Conservation (phyloP, 1,284 basidiomycete genomes). For the Megacollybia platyphylla region DNA sequence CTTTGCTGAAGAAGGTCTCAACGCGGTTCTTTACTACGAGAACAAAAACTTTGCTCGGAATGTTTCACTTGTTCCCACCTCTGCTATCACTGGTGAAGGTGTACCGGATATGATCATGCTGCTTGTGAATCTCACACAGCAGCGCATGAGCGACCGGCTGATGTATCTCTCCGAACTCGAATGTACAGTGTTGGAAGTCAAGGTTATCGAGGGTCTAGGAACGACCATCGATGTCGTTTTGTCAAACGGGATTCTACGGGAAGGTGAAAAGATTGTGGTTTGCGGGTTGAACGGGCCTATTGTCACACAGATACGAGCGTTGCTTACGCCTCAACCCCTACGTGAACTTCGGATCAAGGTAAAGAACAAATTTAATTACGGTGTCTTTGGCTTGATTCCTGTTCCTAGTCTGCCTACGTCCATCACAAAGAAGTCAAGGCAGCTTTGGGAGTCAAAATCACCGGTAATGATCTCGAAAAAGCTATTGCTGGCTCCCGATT, state of each 20-base stretch:
- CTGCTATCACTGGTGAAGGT: conserved; percentile 96
- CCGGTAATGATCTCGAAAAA: conserved; percentile 93
- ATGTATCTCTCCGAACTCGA: conserved; percentile 99
- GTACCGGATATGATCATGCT: conserved; percentile 99
- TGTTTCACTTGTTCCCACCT: conserved; percentile 95
- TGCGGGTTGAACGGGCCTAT: conserved; percentile 98
- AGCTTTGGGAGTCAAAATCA: conserved; percentile 94
- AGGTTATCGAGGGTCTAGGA: conserved; percentile 96
- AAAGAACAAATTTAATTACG: conserved; percentile 9
- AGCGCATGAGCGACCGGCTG: conserved; percentile 92
- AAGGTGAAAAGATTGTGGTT: conserved; percentile 93
- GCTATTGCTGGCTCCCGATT: conserved; percentile 97
- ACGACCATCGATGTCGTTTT: conserved; percentile 98
- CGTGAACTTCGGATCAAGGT: conserved; percentile 95
- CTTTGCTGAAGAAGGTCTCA: conserved; percentile 96
- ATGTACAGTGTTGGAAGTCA: conserved; percentile 99
- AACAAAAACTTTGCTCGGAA: conserved; percentile 95
- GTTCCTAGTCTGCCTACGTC: conserved; percentile 78
- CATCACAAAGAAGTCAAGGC: conserved; percentile 99
- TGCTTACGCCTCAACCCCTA: conserved; percentile 94
- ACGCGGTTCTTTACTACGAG: conserved; percentile 92
- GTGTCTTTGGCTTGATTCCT: conserved; percentile 4
- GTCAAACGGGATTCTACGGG: conserved; percentile 87
- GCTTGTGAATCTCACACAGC: conserved; percentile 93
- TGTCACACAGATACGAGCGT: conserved; percentile 87